These are phyloP conservation scores for Pseudocercospora macadamiae DNA, from an alignment of 2,329 filamentous ascomycete species.

Conservation along the genomic window DNA sequence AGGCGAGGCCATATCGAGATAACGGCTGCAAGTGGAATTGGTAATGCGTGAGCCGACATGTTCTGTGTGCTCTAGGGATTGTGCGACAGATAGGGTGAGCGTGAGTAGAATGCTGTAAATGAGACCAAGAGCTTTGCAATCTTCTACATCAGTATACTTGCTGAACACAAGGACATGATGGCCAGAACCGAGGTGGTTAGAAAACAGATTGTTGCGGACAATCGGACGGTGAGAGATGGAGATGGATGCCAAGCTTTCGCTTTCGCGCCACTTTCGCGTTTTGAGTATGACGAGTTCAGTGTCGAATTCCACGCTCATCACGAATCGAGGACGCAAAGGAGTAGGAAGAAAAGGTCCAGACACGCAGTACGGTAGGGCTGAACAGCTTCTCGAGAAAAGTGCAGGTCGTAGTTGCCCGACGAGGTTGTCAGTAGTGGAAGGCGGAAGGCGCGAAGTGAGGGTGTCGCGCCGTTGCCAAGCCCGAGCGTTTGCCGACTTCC, in stretches of 20 bases:
- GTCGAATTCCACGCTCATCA: no score
- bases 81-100: not conserved
- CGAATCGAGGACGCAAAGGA: no score
- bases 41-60: not conserved
- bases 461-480: no score
- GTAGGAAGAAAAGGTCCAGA: no score
- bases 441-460: no score
- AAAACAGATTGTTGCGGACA: not conserved
- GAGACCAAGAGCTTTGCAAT: not conserved
- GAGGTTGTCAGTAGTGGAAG: no score
- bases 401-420: no score
- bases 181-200: not conserved
- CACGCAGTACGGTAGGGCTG: no score
- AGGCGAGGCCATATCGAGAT: not conserved
- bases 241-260: not conserved
- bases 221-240: not conserved
- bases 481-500: no score
- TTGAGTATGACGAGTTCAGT: no score
- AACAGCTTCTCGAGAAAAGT: no score
- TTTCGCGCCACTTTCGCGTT: not conserved
- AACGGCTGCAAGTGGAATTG: not conserved
- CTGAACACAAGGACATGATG: not conserved
- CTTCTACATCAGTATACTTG: not conserved
- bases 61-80: not conserved
- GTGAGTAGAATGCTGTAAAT: not conserved